Evolutionary conservation across 1,284 basidiomycete species (phyloP), one percentile per base, ranked within the genome.

Genomic region (Cryptococcus floricola): DNA sequence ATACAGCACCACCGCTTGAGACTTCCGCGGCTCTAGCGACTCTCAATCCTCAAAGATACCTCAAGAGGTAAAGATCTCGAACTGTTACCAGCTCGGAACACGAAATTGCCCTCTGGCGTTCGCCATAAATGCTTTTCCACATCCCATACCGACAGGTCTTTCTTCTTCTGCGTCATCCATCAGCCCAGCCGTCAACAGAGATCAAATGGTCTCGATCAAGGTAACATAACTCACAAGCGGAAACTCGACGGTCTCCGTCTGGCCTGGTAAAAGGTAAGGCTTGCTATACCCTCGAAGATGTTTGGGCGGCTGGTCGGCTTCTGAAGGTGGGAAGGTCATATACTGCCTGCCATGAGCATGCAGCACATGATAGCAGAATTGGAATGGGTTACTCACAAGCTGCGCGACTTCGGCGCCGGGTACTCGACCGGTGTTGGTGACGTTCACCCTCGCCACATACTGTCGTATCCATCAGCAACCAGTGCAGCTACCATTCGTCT

Each of bases 91-190:
- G 63, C 72, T 12, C 61, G 56, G 58, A 75, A 73, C 2, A 63
- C 68, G 59, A 69, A 79, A n/a, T 43, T 50, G 3, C 75, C 75
- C 1, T 57, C 27, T 6, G 78, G 78, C 2, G 78, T 52, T 3
- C 57, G 56, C 77, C 77, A 80, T 3, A 66, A 54, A 59, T 77
- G 77, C 47, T 57, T 31, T 7, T 60, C 58, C 8, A 76, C 74
- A 54, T 75, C 71, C 77, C 78, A 80, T 10, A 78, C 68, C 6
- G 77, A 64, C 34, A 80, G 49, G 57, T 78, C 78, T 65, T 79
- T 79, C 60, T 75, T 74, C 28, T 75, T 65, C 74, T 75, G 49
- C n/a, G 23, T 19, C 12, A 23, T 0, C 12, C 25, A 34, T n/a
- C 16, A 47, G 34, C 18, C 12, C 23, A 23, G 23, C 23, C 23